Evolutionary conservation across 441 rosid species (phyloP), one percentile per base, ranked within the genome.

Genomic region (Adansonia grandidieri): DNA sequence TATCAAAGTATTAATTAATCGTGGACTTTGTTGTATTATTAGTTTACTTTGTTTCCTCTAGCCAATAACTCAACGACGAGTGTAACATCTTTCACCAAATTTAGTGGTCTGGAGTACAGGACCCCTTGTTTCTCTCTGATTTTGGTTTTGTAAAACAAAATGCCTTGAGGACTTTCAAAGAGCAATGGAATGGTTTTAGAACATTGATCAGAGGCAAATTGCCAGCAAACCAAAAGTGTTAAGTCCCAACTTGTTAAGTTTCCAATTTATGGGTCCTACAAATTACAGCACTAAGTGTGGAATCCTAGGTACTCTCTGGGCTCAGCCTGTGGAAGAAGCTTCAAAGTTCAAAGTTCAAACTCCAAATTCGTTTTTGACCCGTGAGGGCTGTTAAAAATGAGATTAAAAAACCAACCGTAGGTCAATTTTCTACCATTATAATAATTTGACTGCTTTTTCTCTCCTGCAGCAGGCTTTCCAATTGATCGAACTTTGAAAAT

Each of bases 301-400:
- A 86, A 86, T 86, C 89, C 87, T 64, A 86, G 82, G 89, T 75
- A 78, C 32, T 56, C 74, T 75, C 45, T 42, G 7, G 45, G 56
- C 19, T 68, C 70, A 13, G 79, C 10, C 37, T 45, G 2, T 37
- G 1, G 53, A 57, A 79, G 14, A 60, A 50, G 67, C 80, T 51
- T 51, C 76, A 71, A 62, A 58, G 50, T 79, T 74, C 68, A 76
- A 73, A 80, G 57, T 79, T 74, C 68, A 76, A 73, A 80, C 45
- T 6, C 15, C 5, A 50, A 22, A 14, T 13, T 5, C 14, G 37
- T 58, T 79, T 77, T 80, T 84, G 86, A 82, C 88, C 84, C 78
- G 76, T 20, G 44, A 62, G 56, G 66, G 45, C 47, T 76, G 65
- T 51, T 65, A 42, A 79, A 74, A 69, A 67, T 48, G 45, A 2